Base-by-base conservation (phyloP, 345 rosid species). In the Rhodomyrtus tomentosa region DNA sequence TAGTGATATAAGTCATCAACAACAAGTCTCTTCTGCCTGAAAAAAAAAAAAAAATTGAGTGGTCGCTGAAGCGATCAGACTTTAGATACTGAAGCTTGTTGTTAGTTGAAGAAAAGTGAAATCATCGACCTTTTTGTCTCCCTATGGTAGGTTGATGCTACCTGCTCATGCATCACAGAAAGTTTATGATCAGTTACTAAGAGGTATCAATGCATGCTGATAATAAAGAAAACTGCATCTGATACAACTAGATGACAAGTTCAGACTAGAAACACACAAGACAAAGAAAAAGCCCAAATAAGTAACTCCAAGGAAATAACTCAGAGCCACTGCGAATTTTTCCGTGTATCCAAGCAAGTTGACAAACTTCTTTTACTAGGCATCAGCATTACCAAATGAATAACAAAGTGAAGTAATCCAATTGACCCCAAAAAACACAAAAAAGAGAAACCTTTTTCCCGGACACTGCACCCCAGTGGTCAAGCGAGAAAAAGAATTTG, bases 21-120 rank as follows among this genome's bases (percentile, higher is more conserved):
- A 27, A 83, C 53, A 50, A 76, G 87, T 85, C 90, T 88, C 90
- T 88, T 88, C 76, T 88, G 87, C 55, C 88, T 91, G 85, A 40
- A 48, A 54, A 53, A 16, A 54, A 16, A 55, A 81, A n/a, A n/a
- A n/a, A n/a, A n/a, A n/a, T n/a, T n/a, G n/a, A 52, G 83, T 36
- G 42, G 56, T 50, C 9, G 38, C 42, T 52, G 56, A 81, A 15
- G 58, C 15, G 48, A 45, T 81, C 56, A 81, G 56, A 52, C 5
- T 0, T 51, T 81, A 55, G 56, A 18, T 81, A 32, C 59, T 32
- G 56, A 36, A 52, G 53, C 29, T 52, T 27, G 24, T 50, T 1
- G 55, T 5, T 4, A 49, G 42, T 36, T 32, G 45, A 68, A 68
- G 42, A 81, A 50, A 14, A 50, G 42, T 20, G 18, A 50, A 29